Evolutionary conservation across 2,329 filamentous ascomycete genomes (phyloP), one percentile per base, ranked within the genome.

Genomic region (Nigrospora sphaerica): DNA sequence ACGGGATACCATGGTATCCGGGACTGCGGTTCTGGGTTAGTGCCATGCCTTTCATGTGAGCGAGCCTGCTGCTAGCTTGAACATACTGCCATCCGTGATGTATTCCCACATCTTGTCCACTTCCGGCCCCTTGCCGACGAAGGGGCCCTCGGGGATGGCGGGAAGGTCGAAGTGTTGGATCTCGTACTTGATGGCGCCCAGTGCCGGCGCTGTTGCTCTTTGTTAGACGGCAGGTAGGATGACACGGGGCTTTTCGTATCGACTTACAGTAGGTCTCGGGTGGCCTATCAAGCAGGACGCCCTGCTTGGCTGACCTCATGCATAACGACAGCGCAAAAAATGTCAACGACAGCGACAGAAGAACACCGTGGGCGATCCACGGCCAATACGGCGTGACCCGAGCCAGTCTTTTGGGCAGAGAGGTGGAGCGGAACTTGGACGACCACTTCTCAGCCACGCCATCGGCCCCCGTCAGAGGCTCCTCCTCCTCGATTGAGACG

Each of bases 1-100:
- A 18, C 69, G 64, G 1, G 73, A 73, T 44, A 83, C 75, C 72
- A 80, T 79, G 54, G 78, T 77, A 57, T 83, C 78, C 34, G 78
- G 78, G 23, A 83, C 77, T 78, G 32, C 2, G 32, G n/a, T 41
- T 50, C 37, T 50, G 45, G 46, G 19, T 19, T 16, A 54, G 39
- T 6, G 10, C 28, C 5, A 36, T 11, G 2, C 23, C 10, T 4
- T 23, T n/a, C 2, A n/a, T 34, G 9, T 3, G 32, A n/a, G 17
- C 14, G 4, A 32, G 19, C 16, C 23, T 28, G 23, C 7, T 6
- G 23, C 6, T 28, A 28, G 23, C 23, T 10, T 28, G 7, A 28
- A 58, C 59, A 17, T 56, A 62, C 60, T 52, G 36, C 43, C 46
- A 23, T 37, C 48, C 46, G 49, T 54, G 19, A 53, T 57, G 18